Base-by-base conservation (phyloP, 768 basidiomycete species). In the Postia placenta region DNA sequence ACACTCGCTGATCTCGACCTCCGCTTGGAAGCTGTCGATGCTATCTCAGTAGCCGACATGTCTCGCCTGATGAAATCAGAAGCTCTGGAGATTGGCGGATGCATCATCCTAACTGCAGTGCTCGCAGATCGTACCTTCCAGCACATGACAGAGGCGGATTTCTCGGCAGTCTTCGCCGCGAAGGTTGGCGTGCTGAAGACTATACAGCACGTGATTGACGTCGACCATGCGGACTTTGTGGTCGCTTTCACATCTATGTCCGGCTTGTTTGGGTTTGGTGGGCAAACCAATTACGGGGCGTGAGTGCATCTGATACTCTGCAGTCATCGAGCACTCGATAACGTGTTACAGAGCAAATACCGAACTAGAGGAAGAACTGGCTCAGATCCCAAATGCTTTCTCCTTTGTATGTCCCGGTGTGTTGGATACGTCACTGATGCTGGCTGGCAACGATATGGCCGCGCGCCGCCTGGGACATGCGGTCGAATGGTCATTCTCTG, bases 201-300 rank as follows among this genome's bases (percentile, higher is more conserved):
- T 3, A 28, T 56, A 6, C 40, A 45, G 15, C 26, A 43, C 17
- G 41, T 42, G 12, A 11, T 54, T 11, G 25, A 45, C 14, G 36
- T 56, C 14, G 6, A 41, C 1, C 12, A 24, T 0, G 23, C 56
- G 17, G 59, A 60, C 33, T 60, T 55, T 40, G n/a, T 53, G 12
- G 51, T 60, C n/a, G 39, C 49, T 2, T 60, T 60, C 48, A 55
- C 55, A 3, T 58, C 59, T 14, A 47, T 58, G 12, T 44, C 51
- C 11, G 54, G 50, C 9, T 19, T 56, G 14, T 45, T 59, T n/a
- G 55, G 60, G 3, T 47, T 42, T 26, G 40, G 43, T 0, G 53
- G 53, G 2, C 60, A 56, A 39, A 45, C 56, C 2, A 59, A 50
- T 46, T 55, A 55, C 47, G 54, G 48, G 3, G 43, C 42, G 56